Evolutionary conservation across 139 green algal genomes (phyloP).

Genomic region (Chlamydomonas schloesseri): DNA sequence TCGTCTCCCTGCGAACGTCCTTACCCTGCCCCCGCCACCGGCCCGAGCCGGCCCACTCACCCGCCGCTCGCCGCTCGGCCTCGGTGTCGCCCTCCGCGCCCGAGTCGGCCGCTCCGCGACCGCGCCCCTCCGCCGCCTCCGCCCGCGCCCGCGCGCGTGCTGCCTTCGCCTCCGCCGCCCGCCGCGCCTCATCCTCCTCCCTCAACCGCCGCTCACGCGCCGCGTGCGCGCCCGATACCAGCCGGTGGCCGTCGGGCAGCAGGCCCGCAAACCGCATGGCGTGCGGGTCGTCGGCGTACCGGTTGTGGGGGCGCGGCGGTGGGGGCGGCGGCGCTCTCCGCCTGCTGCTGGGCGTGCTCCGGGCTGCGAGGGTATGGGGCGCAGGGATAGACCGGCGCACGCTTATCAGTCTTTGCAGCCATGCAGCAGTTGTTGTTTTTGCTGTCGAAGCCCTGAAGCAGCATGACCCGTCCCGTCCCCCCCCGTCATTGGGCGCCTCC

Average conservation of each 20-base stretch:
- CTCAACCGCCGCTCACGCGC: constrained; percentile 11
- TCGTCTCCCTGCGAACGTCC: neutral
- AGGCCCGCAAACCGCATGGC: constrained; percentile 14
- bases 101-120: too few relatives aligned
- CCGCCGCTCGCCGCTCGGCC: neutral
- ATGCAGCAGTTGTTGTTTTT: too few relatives aligned
- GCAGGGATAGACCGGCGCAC: too few relatives aligned
- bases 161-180: neutral
- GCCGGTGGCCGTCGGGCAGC: constrained; percentile 5
- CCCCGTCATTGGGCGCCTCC: too few relatives aligned
- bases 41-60: neutral
- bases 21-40: neutral
- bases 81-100: neutral
- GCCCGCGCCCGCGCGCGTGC: neutral
- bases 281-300: neutral
- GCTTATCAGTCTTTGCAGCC: too few relatives aligned
- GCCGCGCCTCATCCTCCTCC: constrained; percentile 25
- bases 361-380: neutral
- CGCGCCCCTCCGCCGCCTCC: constrained; percentile 2
- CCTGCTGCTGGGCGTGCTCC: neutral
- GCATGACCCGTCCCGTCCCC: neutral
- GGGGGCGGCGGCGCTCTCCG: neutral
- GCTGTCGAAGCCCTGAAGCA: too few relatives aligned
- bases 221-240: constrained; percentile 23
- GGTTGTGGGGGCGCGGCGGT: neutral